Evolutionary conservation across 2,329 filamentous ascomycete species (phyloP).

Genomic region (Clarireedia homoeocarpa): DNA sequence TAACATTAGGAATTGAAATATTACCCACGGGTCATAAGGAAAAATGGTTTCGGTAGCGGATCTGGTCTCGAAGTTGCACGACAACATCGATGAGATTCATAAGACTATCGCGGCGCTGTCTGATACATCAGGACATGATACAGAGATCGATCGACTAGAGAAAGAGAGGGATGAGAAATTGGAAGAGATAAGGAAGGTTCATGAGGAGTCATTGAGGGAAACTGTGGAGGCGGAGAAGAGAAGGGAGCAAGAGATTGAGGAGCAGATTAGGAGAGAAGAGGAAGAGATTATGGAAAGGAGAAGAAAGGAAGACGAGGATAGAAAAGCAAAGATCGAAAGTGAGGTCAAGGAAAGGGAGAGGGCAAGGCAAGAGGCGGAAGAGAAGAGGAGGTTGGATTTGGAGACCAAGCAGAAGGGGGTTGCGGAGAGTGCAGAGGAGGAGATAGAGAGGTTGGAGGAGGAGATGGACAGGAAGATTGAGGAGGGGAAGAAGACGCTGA

Average conservation of each 20-base stretch:
- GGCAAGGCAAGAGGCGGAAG: slow-evolving; percentile 17
- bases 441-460: slow-evolving; percentile 24
- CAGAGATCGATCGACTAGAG: slow-evolving; percentile 19
- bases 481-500: slow-evolving; percentile 19
- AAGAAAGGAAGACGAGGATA: slow-evolving; percentile 16
- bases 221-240: slow-evolving; percentile 10
- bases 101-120: slow-evolving; percentile 17
- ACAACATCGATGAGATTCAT: slow-evolving; percentile 25
- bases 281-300: slow-evolving; percentile 17
- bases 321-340: slow-evolving; percentile 10
- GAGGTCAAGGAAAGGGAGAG: slow-evolving; percentile 11
- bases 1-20: neutral
- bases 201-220: slow-evolving; percentile 14
- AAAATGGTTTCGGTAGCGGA: slow-evolving; percentile 15
- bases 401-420: slow-evolving; percentile 16
- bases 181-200: slow-evolving; percentile 13
- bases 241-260: slow-evolving; percentile 13
- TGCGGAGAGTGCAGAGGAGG: slow-evolving; percentile 16
- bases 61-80: slow-evolving; percentile 22
- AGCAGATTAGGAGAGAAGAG: slow-evolving; percentile 15
- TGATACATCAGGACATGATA: slow-evolving; percentile 20
- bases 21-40: neutral
- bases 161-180: slow-evolving; percentile 19
- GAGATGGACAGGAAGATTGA: slow-evolving; percentile 22
- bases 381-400: slow-evolving; percentile 13